Base-by-base conservation (phyloP, 495 filamentous ascomycete species). In the Hypoxylon perforatum region DNA sequence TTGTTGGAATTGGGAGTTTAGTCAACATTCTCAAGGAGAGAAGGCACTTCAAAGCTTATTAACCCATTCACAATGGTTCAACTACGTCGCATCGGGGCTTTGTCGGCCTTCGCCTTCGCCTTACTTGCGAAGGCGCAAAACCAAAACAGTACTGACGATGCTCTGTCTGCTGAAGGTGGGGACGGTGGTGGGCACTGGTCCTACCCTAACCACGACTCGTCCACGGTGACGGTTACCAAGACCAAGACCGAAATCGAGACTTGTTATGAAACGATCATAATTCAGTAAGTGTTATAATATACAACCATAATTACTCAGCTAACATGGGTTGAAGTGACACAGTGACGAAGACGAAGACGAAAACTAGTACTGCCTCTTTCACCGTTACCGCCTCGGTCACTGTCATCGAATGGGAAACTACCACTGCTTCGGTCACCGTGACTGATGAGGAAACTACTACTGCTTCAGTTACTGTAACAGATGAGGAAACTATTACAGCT, bases 11-110 rank as follows among this genome's bases (percentile, higher is more conserved):
- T 47, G 15, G 28, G 33, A 36, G 22, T 30, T 35, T 9, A n/a
- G 21, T 57, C 39, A 42, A 48, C 36, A 47, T 47, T 35, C 15
- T 7, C 6, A 35, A 9, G 19, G 12, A 14, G 18, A 33, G 12
- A 33, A 19, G 10, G 19, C 22, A 64, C 25, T 25, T 46, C 38
- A 11, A 22, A 57, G 45, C n/a, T 39, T 50, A 21, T 18, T 50
- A 46, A 23, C 28, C 42, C 25, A 18, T 35, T 64, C 51, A 58
- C 18, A 19, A 75, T 75, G 72, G 61, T 73, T 59, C 38, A 57
- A 25, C 11, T 51, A 30, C 41, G 44, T 17, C 51, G 38, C 23
- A 25, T 75, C 17, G 62, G 63, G 63, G 61, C 50, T 41, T 52
- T 66, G 39, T 58, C 51, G 61, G 71, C 35, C 46, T 23, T 71